Percentiles rank a stretch among this genome's conserved stretches.
These are phyloP conservation scores for Rubia balearica DNA, from an alignment of 305 asterid species.

Conservation along the genomic window DNA sequence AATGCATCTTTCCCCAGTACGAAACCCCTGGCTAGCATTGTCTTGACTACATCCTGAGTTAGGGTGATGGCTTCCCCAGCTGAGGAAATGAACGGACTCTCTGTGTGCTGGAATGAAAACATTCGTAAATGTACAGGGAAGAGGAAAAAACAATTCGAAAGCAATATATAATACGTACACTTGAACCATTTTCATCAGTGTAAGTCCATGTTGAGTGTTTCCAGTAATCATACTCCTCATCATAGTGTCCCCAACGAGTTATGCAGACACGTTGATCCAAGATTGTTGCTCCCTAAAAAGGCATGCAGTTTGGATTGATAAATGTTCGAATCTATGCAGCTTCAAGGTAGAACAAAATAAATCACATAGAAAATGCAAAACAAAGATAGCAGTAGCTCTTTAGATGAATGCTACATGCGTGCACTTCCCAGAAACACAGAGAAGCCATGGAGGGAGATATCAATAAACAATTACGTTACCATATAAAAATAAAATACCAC, in stretches of 20 bases:
- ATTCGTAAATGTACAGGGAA: background rate
- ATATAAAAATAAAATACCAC: background rate
- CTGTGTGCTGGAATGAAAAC: slow-evolving; percentile 30
- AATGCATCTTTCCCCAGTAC: slow-evolving; percentile 81
- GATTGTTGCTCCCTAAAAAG: slow-evolving; percentile 70
- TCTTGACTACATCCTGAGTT: slow-evolving; percentile 78
- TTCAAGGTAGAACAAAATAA: background rate
- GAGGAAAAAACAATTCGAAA: background rate
- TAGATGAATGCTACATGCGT: background rate
- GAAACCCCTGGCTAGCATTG: slow-evolving; percentile 71
- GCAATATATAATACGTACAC: slow-evolving; percentile 32
- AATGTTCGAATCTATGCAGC: background rate
- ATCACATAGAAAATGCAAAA: background rate
- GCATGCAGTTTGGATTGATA: slow-evolving; percentile 6
- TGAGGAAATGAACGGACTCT: slow-evolving; percentile 38
- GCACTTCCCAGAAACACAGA: background rate
- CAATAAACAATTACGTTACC: background rate
- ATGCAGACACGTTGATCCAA: slow-evolving; percentile 85
- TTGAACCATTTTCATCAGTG: slow-evolving; percentile 44
- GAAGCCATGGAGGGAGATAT: background rate
- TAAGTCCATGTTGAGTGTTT: slow-evolving; percentile 51
- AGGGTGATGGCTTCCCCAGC: slow-evolving; percentile 84
- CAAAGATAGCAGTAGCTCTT: background rate
- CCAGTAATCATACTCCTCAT: slow-evolving; percentile 59
- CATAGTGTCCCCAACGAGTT: slow-evolving; percentile 74